These are phyloP conservation scores for Podospora pseudoanserina DNA, from an alignment of 495 filamentous ascomycete genomes.

Conservation along the genomic window DNA sequence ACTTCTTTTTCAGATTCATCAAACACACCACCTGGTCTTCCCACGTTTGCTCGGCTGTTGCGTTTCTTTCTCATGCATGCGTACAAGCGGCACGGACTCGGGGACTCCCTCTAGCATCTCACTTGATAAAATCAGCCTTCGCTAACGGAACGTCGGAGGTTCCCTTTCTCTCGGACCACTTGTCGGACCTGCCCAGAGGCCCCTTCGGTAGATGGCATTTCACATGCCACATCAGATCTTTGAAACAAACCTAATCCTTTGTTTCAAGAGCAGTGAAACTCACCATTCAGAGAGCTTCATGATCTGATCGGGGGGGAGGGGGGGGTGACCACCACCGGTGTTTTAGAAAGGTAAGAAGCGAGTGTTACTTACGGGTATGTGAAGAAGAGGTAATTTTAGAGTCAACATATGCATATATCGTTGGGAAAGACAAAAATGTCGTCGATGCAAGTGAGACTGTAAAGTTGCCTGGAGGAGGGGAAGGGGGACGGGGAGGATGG, in stretches of 20 bases:
- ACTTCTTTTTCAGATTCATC: not conserved
- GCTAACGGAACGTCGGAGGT: not conserved
- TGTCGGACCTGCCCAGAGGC: not conserved
- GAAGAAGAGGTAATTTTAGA: not conserved
- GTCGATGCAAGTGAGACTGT: not conserved
- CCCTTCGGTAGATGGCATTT: not conserved
- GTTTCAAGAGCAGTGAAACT: not conserved
- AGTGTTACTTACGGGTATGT: not conserved
- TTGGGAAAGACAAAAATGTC: not conserved
- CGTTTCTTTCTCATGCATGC: not conserved
- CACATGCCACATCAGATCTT: not conserved
- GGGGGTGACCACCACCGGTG: not conserved
- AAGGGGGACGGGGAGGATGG: not conserved
- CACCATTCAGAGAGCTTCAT: not conserved
- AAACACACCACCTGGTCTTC: slow-evolving; percentile 2
- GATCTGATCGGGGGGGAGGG: not conserved
- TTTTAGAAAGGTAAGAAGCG: not conserved
- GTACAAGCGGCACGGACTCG: not conserved
- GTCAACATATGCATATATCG: not conserved
- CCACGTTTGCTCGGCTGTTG: not conserved
- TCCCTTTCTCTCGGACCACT: too few species aligned
- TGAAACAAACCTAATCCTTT: not conserved
- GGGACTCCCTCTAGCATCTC: not conserved
- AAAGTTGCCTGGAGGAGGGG: not conserved
- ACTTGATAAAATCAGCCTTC: not conserved